Conservation (phyloP, 805 yeast genomes). For the Wickerhamomyces strasburgensis region DNA sequence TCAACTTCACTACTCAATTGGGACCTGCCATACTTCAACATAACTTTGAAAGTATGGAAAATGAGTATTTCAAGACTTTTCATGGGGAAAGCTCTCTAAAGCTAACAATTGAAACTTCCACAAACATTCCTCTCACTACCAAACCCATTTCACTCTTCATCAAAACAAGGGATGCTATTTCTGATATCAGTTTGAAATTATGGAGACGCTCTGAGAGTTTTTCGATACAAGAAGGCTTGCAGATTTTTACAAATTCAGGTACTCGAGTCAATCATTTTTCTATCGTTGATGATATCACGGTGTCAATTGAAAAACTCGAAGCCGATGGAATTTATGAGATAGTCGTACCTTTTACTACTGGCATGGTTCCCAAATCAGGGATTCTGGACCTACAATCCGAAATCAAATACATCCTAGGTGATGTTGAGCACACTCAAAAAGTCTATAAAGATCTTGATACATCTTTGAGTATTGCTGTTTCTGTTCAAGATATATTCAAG, state of each 20-base stretch:
- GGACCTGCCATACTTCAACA: conserved; percentile 26
- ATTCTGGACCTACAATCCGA: conserved; percentile 11
- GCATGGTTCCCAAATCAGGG: conserved; percentile 14
- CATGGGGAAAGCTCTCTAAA: conserved; percentile 18
- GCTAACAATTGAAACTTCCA: conserved; percentile 11
- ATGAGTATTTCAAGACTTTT: conserved; percentile 7
- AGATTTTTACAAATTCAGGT: conserved; percentile 4
- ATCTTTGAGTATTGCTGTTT: conserved; percentile 58
- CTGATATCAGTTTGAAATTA: conserved; percentile 7
- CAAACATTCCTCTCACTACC: conserved; percentile 12
- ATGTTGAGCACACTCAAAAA: conserved; percentile 15
- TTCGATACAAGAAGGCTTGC: neutral
- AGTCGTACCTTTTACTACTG: conserved; percentile 29
- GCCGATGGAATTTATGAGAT: conserved; percentile 20
- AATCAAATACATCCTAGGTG: conserved; percentile 9
- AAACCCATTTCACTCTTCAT: conserved; percentile 20
- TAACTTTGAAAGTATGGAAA: conserved; percentile 9
- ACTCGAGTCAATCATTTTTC: neutral
- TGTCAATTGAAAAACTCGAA: conserved; percentile 4
- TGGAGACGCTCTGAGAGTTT: conserved; percentile 7
- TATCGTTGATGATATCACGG: conserved; percentile 2
- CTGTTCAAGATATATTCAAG: conserved; percentile 76
- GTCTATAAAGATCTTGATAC: conserved; percentile 38
- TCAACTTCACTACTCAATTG: conserved; percentile 22
- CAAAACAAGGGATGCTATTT: conserved; percentile 3